Percentiles rank a stretch among this genome's conserved stretches.
Conservation (phyloP, 2,329 filamentous ascomycete genomes). For the Beauveria caledonica region DNA sequence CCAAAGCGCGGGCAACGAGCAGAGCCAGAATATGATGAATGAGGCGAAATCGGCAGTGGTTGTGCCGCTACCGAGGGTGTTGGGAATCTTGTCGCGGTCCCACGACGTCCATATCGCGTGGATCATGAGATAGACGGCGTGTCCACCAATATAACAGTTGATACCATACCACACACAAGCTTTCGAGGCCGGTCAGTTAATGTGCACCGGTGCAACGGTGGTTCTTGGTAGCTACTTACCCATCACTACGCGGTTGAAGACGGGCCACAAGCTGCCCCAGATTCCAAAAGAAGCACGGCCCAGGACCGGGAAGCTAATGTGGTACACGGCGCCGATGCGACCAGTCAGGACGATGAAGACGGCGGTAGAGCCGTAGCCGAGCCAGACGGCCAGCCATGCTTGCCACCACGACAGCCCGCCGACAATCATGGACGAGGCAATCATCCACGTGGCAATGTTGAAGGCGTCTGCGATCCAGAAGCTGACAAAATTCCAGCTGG, state of each 20-base stretch:
- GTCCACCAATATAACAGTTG: constrained; percentile 74
- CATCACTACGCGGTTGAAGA: constrained; percentile 83
- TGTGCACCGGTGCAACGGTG: too few relatives aligned
- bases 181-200: constrained; percentile 18
- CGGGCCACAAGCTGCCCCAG: constrained; percentile 82
- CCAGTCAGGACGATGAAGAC: constrained; percentile 70
- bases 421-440: constrained; percentile 73
- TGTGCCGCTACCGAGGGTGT: constrained; percentile 48
- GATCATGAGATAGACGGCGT: constrained; percentile 86
- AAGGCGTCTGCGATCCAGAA: constrained; percentile 83
- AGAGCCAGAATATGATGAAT: constrained; percentile 82
- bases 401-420: constrained; percentile 84
- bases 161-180: constrained; percentile 85
- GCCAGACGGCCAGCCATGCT: constrained; percentile 76
- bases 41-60: constrained; percentile 64
- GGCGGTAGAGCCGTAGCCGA: constrained; percentile 72
- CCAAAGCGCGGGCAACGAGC: constrained; percentile 76
- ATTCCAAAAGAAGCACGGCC: constrained; percentile 74
- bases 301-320: constrained; percentile 82
- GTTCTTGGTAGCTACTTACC: constrained; percentile 26
- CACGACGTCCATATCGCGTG: constrained; percentile 69
- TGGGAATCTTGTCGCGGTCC: constrained; percentile 49
- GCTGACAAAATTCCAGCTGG: constrained; percentile 76
- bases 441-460: constrained; percentile 94
- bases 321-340: constrained; percentile 77